Percentiles rank a stretch among this genome's conserved stretches.
Conservation (phyloP, 805 yeast genomes). For the Nakazawaea pomicola region DNA sequence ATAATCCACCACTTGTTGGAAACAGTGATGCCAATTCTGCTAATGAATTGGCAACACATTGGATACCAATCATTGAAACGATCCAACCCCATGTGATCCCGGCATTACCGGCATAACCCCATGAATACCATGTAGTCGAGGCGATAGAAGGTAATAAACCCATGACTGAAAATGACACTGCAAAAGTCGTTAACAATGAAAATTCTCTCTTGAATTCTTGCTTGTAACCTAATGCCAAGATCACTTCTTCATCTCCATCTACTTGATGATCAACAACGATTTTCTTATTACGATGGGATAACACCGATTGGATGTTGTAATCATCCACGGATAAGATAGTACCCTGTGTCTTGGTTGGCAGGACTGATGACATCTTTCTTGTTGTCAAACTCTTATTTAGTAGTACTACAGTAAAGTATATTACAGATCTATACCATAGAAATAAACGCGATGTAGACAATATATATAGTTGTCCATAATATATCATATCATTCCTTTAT, state of each 20-base stretch:
- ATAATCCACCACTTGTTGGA: conserved; percentile 67
- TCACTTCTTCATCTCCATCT: conserved; percentile 46
- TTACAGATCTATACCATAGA: too few relatives aligned
- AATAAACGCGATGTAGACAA: too few relatives aligned
- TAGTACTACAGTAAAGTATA: too few relatives aligned
- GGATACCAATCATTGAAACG: conserved; percentile 49
- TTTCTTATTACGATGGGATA: conserved; percentile 18
- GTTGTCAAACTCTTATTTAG: background rate
- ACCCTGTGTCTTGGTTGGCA: conserved; percentile 4
- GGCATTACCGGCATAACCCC: conserved; percentile 56
- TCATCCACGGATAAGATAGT: conserved; percentile 26
- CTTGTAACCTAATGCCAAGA: conserved; percentile 55
- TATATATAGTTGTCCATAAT: too few relatives aligned
- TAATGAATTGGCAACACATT: conserved; percentile 55
- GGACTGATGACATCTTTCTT: background rate
- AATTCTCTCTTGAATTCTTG: conserved; percentile 64
- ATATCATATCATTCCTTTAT: too few relatives aligned
- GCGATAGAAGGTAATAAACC: conserved; percentile 66
- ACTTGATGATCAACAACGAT: conserved; percentile 41
- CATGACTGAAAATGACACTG: conserved; percentile 61
- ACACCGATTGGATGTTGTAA: conserved; percentile 21
- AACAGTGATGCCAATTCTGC: conserved; percentile 62
- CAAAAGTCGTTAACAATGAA: conserved; percentile 49
- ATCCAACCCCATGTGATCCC: conserved; percentile 64
- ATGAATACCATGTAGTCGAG: conserved; percentile 55